Base-by-base conservation (phyloP, 805 yeast genomes). In the Pichia ethanolica region DNA sequence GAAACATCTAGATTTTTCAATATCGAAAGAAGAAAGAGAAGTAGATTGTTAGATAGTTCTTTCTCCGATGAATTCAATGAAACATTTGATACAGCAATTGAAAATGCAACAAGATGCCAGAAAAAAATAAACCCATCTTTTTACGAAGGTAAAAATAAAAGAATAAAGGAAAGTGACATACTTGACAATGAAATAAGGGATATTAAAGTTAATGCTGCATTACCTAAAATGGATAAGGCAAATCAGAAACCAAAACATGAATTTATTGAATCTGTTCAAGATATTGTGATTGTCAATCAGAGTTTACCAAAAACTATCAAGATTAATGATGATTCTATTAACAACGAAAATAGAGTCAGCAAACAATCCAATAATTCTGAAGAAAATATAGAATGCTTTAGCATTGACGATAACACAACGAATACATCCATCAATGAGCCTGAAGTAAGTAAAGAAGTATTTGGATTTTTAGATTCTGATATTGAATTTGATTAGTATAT, bases 381-480 rank as follows among this genome's bases (percentile, higher is more conserved):
- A 9, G 47, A 37, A 36, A 20, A 7, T 12, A 26, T 20, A 13
- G 10, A 13, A 11, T 32, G 40, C n/a, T 32, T 27, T 13, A 39
- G 10, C 20, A 32, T 7, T 12, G 14, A 14, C 8, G 37, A 47
- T 14, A 39, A 14, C 8, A 44, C 43, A 4, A 34, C 6, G 5
- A 38, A 40, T 30, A 39, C 45, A 12, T 42, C 49, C 10, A 11
- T 39, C 7, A 30, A 27, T 5, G 48, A 46, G 27, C 35, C 33
- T 12, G 25, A 20, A 25, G 30, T 27, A 11, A 35, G 41, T 11
- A 44, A 51, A 20, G 45, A 42, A 14, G 30, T 51, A 5, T 53
- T 64, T 12, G 52, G 49, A 8, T 62, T 60, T 46, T 42, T 60
- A 20, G 65, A 57, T 5, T 60, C 64, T 4, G 65, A 61, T 45